Evolutionary conservation across 2,329 filamentous ascomycete genomes (phyloP).

Genomic region (Drechslerella dactyloides): DNA sequence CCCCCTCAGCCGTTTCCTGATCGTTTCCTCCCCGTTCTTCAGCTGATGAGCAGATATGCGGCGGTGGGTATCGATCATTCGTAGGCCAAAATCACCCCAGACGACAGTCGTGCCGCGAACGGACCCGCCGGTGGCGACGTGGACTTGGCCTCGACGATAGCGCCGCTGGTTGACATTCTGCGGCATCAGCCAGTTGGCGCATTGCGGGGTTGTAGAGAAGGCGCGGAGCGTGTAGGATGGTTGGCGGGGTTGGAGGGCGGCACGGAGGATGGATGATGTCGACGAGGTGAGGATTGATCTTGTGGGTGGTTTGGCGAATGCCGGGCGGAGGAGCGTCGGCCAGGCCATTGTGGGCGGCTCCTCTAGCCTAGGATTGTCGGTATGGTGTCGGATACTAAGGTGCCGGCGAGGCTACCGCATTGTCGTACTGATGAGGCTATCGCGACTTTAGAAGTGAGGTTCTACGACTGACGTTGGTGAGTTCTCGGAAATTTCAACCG

Average conservation of each 20-base stretch:
- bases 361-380: constrained; percentile 12
- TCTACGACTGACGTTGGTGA: constrained; percentile 23
- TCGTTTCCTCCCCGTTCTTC: constrained; percentile 90
- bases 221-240: constrained; percentile 32
- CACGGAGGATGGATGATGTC: constrained; percentile 31
- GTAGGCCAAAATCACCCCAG: constrained; percentile 94
- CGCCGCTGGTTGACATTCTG: constrained; percentile 31
- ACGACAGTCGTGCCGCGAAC: constrained; percentile 91
- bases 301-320: constrained; percentile 36
- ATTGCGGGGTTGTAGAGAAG: constrained; percentile 46
- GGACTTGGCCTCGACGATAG: constrained; percentile 68
- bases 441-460: constrained; percentile 10
- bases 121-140: constrained; percentile 88
- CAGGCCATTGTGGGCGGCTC: constrained; percentile 35
- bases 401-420: constrained; percentile 39
- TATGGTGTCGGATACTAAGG: not conserved
- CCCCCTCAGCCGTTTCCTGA: constrained; percentile 83
- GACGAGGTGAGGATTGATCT: constrained; percentile 25
- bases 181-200: constrained; percentile 40
- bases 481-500: constrained; percentile 28
- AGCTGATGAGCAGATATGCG: constrained; percentile 85
- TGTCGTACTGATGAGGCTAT: constrained; percentile 39
- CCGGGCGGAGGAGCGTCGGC: constrained; percentile 42
- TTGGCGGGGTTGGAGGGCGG: constrained; percentile 14
- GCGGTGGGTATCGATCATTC: constrained; percentile 91